Conservation (phyloP, 2,329 filamentous ascomycete species). For the Botrytis hyacinthi region DNA sequence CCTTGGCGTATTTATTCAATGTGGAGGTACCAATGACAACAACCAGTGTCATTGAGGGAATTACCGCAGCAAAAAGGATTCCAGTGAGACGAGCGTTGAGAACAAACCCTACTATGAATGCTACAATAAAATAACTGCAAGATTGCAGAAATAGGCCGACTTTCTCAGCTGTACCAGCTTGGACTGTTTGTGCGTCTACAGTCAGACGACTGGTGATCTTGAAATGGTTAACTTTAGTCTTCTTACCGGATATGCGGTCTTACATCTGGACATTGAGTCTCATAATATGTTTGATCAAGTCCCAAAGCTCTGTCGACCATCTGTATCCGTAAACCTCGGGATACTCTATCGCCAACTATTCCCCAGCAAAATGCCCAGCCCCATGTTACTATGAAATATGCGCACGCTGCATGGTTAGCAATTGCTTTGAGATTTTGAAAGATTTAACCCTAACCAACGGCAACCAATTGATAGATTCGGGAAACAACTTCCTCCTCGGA, state of each 20-base stretch:
- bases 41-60: slow-evolving; percentile 46
- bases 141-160: slow-evolving; percentile 56
- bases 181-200: slow-evolving; percentile 56
- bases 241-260: slow-evolving; percentile 29
- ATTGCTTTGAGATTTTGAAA: background rate
- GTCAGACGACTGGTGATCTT: slow-evolving; percentile 53
- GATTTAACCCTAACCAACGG: slow-evolving; percentile 25
- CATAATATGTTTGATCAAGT: slow-evolving; percentile 52
- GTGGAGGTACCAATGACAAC: background rate
- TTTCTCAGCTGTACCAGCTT: slow-evolving; percentile 58
- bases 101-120: slow-evolving; percentile 58
- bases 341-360: slow-evolving; percentile 49
- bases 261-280: slow-evolving; percentile 50
- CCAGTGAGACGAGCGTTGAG: slow-evolving; percentile 54
- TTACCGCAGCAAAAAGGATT: slow-evolving; percentile 52
- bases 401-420: slow-evolving; percentile 39
- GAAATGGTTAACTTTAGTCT: slow-evolving; percentile 46
- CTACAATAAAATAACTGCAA: slow-evolving; percentile 57
- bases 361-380: slow-evolving; percentile 51
- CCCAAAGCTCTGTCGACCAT: slow-evolving; percentile 49
- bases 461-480: slow-evolving; percentile 43
- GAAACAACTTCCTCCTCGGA: slow-evolving; percentile 43
- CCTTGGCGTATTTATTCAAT: background rate
- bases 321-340: slow-evolving; percentile 46
- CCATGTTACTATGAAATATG: slow-evolving; percentile 50